Conservation (phyloP, 2,329 filamentous ascomycete species). For the Ramularia collo-cygni region DNA sequence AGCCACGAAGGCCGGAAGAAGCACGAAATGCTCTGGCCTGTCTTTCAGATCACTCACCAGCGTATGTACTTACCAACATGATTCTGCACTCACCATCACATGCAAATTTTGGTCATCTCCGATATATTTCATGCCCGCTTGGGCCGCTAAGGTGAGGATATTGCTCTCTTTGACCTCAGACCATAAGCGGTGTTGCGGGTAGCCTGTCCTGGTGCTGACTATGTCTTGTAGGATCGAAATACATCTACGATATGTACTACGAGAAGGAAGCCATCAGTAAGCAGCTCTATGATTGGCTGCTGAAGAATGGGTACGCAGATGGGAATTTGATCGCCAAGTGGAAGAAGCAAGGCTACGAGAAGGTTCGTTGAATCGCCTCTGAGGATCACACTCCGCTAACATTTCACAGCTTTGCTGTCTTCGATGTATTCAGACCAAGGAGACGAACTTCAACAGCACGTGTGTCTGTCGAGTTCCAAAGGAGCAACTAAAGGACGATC, state of each 20-base stretch:
- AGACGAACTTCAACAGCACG: constrained; percentile 97
- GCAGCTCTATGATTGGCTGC: constrained; percentile 85
- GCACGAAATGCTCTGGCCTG: constrained; percentile 90
- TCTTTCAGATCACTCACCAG: constrained; percentile 95
- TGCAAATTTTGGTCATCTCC: no score
- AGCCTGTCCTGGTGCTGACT: constrained; percentile 15
- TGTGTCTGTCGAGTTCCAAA: constrained; percentile 94
- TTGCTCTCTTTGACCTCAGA: constrained; percentile 25
- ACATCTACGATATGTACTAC: constrained; percentile 97
- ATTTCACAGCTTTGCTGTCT: constrained; percentile 72
- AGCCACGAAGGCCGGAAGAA: constrained; percentile 72
- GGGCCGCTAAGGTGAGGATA: constrained; percentile 28
- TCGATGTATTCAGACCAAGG: constrained; percentile 97
- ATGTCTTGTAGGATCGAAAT: constrained; percentile 54
- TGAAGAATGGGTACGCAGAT: constrained; percentile 96
- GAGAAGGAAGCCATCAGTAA: constrained; percentile 93
- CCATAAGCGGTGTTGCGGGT: constrained; percentile 11
- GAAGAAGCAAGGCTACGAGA: constrained; percentile 99
- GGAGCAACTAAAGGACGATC: constrained; percentile 80
- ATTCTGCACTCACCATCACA: constrained; percentile 1
- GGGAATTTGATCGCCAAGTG: constrained; percentile 95
- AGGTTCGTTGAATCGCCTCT: constrained; percentile 52
- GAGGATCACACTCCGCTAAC: no score
- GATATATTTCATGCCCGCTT: not conserved
- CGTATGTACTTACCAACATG: constrained; percentile 44